Evolutionary conservation across 2,329 filamentous ascomycete genomes (phyloP), one percentile per base, ranked within the genome.

Genomic region (Colletotrichum sp.): DNA sequence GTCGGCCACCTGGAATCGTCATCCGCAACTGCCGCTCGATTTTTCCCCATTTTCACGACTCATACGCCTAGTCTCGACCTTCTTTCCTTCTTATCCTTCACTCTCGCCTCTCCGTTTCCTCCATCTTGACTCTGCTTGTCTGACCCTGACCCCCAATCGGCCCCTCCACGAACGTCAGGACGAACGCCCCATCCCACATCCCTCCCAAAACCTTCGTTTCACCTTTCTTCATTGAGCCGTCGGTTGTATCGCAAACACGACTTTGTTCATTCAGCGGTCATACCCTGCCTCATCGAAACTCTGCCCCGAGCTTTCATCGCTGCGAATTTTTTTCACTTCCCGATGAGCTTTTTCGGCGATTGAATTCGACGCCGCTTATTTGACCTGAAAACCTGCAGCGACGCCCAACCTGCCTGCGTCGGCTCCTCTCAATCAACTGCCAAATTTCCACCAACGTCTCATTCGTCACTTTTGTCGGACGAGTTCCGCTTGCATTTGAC

Each of bases 191-290:
- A 69, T 49, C 70, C 36, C 64, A 73, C 70, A 49, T 76, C 24
- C 72, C 32, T 28, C 49, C 59, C 65, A 24, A 73, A 76, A 76
- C 74, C 64, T 69, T 60, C 64, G 74, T 76, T 76, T 76, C 74
- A 73, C 49, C 64, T 65, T 73, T 67, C 63, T 59, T 55, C 65
- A 30, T 36, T 65, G 18, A 62, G 66, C 52, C 55, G 36, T 28
- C 36, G 24, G 28, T 64, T 71, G 55, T 49, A 73, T 73, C 71
- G 70, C 70, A 65, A 73, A 18, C 64, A 59, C 70, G 49, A 57
- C 64, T 73, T 49, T 59, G 24, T 60, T 59, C 49, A 30, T 21
- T 21, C 15, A 62, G 15, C 26, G 34, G 34, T 18, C 64, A 57
- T 52, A 36, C 64, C 70, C 39, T 63, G 69, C 24, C 16, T 55